Conservation (phyloP, 2,329 filamentous ascomycete genomes). For the Sporothrix phasma region DNA sequence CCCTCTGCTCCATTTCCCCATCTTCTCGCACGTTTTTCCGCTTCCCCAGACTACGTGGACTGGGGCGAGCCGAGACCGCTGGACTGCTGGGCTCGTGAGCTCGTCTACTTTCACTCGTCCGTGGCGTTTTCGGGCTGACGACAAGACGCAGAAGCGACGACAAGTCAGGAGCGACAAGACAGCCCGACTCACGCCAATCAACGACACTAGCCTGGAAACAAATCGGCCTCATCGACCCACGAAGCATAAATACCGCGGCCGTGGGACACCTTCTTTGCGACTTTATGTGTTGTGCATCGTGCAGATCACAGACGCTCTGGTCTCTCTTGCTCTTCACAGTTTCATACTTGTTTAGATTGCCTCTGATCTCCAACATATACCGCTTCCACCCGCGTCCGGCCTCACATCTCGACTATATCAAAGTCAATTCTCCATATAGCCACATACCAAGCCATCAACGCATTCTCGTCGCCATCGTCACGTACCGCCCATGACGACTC, state of each 20-base stretch:
- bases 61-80: neutral
- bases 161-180: neutral
- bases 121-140: too few species aligned
- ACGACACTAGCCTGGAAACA: neutral
- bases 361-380: neutral
- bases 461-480: neutral
- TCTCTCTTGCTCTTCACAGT: neutral
- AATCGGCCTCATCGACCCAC: neutral
- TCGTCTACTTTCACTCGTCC: neutral
- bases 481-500: neutral
- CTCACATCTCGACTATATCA: too few species aligned
- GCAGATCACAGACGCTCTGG: neutral
- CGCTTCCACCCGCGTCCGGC: too few species aligned
- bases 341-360: neutral
- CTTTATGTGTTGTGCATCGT: neutral
- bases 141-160: neutral
- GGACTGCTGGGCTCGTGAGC: too few species aligned
- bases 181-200: neutral
- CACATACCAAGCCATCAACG: neutral
- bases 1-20: too few species aligned
- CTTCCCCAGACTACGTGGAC: neutral
- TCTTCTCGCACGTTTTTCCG: neutral
- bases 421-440: too few species aligned
- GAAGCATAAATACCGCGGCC: conserved; percentile 4
- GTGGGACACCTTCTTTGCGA: neutral